Base-by-base conservation (phyloP, 2,329 filamentous ascomycete species). In the Thermothelomyces thermophilus region DNA sequence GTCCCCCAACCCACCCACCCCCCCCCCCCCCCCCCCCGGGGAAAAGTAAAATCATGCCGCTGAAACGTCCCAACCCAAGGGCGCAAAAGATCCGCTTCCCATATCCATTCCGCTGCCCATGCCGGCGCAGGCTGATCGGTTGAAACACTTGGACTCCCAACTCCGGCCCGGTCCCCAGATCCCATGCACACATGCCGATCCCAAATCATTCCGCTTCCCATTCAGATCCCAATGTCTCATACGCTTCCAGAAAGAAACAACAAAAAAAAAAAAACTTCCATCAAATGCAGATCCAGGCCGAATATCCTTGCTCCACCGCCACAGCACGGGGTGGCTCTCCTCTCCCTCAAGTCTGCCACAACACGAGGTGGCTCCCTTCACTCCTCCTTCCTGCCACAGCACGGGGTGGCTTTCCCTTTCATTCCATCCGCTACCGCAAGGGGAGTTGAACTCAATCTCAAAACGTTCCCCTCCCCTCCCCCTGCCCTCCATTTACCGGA, bases 361-460 rank as follows among this genome's bases (percentile, higher is more conserved):
- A 33, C 28, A 17, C 53, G 24, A 9, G 24, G 24, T 26, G 24
- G 24, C 24, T 5, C 9, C n/a, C 33, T 2, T 16, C 13, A 4
- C 13, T 19, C 22, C 31, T n/a, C n/a, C 30, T 16, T n/a, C 8
- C 33, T 11, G 14, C 13, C 39, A 28, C 37, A 20, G 28, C 16
- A 22, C 52, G 80, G 33, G 13, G 17, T 14, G 26, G 20, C 76
- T 22, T 85, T 84, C 24, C 86, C 83, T 62, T 89, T 85, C 63
- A 86, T 84, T 53, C 87, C 89, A 5, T 16, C 16, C n/a, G 17
- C n/a, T n/a, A n/a, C n/a, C n/a, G n/a, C n/a, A n/a, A n/a, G n/a
- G n/a, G n/a, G n/a, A n/a, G n/a, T n/a, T n/a, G n/a, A n/a, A n/a
- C n/a, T n/a, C n/a, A n/a, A n/a, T n/a, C n/a, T n/a, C n/a, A n/a